Evolutionary conservation across 352 stramenopile species (phyloP).

Genomic region (Elongisporangium undulatum): DNA sequence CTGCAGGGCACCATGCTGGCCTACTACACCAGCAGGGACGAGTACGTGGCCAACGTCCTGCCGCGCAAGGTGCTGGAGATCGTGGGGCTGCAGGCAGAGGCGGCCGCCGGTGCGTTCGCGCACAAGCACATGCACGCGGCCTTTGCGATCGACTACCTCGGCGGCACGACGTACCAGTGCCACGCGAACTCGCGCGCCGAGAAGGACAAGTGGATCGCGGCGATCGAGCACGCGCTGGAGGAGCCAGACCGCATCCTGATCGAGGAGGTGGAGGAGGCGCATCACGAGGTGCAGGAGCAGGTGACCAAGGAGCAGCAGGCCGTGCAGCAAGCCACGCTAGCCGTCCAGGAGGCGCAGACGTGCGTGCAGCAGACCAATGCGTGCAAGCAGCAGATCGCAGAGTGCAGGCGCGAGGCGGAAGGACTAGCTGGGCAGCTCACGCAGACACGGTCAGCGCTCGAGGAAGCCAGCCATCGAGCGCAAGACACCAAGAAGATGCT

Average conservation of each 20-base stretch:
- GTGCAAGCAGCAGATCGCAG: constrained; percentile 22
- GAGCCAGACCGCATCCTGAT: constrained; percentile 68
- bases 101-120: constrained; percentile 11
- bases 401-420: constrained; percentile 8
- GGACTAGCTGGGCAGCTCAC: constrained; percentile 27
- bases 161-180: constrained; percentile 47
- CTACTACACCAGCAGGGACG: constrained; percentile 50
- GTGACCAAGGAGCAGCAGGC: constrained; percentile 30
- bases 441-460: constrained; percentile 17
- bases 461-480: constrained; percentile 19
- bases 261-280: constrained; percentile 72
- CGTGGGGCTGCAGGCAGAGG: constrained; percentile 25
- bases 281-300: constrained; percentile 41
- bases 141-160: constrained; percentile 22
- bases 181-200: constrained; percentile 48
- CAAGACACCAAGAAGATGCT: constrained; percentile 23
- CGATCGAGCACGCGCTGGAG: constrained; percentile 58
- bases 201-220: constrained; percentile 50
- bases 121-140: constrained; percentile 30
- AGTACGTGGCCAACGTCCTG: constrained; percentile 29
- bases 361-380: constrained; percentile 23
- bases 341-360: constrained; percentile 30
- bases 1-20: constrained; percentile 77
- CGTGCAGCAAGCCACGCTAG: constrained; percentile 39
- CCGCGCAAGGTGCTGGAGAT: constrained; percentile 65